Base-by-base conservation (phyloP, 1,284 basidiomycete species). In the Spongiforma sp. region DNA sequence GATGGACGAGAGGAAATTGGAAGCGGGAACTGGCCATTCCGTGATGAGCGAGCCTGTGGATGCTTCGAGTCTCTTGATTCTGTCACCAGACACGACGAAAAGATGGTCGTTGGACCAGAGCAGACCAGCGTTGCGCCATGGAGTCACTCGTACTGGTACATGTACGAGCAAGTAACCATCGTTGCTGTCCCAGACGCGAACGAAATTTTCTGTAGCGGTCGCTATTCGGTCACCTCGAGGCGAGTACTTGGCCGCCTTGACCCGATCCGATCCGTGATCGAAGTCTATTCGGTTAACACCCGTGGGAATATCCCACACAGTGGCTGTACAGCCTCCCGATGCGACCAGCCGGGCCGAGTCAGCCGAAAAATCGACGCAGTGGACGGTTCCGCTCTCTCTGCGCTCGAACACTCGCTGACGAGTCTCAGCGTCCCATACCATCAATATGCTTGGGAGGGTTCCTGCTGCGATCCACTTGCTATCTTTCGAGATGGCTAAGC, bases 171-270 rank as follows among this genome's bases (percentile, higher is more conserved):
- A 41, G 14, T 32, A 8, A 4, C 64, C 64, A 32, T 57, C 2
- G 11, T 30, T 24, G 64, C 64, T 62, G 21, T 41, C 21, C 7
- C 21, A 62, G 28, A 65, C 15, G 6, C 14, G 41, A 48, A 63
- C 4, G 1, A 6, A 26, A 17, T 65, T 17, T 0, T 11, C 1
- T 15, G 33, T 48, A 21, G 57, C 36, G 11, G 56, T 66, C 9
- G 58, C 64, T 19, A 65, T 43, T 33, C 17, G 36, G 21, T 64
- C 30, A 9, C 64, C 64, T 21, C 24, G 19, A 4, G 57, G 41
- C 4, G 63, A 64, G 50, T 61, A 65, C 21, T 65, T 64, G 1
- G 33, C 33, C 4, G 32, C 53, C 19, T 24, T 36, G 21, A 61
- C 21, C 15, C n/a, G n/a, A n/a, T n/a, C n/a, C n/a, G n/a, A n/a